phyloP scores from a whole-genome alignment of 2,329 filamentous ascomycete species.

The Neurospora crassa region DNA sequence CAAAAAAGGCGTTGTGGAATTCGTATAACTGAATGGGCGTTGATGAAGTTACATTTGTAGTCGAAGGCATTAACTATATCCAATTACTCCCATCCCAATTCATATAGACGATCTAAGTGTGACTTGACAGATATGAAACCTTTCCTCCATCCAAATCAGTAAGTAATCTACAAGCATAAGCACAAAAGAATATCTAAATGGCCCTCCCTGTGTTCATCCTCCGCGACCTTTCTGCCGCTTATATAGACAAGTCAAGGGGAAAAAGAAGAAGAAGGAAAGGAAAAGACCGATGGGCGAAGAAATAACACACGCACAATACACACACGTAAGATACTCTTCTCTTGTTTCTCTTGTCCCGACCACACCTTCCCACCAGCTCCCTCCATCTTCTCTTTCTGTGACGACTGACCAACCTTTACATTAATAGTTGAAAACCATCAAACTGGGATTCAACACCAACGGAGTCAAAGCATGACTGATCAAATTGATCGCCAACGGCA shows the following conservation, averaged over 20 bases:
- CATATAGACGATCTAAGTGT: background rate
- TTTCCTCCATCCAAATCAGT: background rate
- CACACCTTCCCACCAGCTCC: too few species aligned
- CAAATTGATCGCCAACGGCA: constrained; percentile 42
- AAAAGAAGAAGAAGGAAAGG: background rate
- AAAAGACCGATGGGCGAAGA: background rate
- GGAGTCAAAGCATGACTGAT: constrained; percentile 38
- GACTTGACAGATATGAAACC: background rate
- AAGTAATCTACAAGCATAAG: background rate
- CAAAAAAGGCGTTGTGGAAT: background rate
- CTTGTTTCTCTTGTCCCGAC: background rate
- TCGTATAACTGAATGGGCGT: background rate
- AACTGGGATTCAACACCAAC: constrained; percentile 5
- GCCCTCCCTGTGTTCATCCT: background rate
- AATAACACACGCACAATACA: background rate
- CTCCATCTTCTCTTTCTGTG: background rate
- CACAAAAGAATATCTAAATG: background rate
- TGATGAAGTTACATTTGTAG: background rate
- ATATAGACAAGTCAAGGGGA: background rate
- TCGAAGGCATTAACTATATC: background rate
- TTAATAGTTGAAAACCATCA: constrained; percentile 10
- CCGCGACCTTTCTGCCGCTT: background rate
- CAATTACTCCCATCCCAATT: background rate
- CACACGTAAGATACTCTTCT: background rate
- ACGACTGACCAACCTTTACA: background rate